phyloP scores from a whole-genome alignment of 352 stramenopile species.

The Phytophthora syringae region DNA sequence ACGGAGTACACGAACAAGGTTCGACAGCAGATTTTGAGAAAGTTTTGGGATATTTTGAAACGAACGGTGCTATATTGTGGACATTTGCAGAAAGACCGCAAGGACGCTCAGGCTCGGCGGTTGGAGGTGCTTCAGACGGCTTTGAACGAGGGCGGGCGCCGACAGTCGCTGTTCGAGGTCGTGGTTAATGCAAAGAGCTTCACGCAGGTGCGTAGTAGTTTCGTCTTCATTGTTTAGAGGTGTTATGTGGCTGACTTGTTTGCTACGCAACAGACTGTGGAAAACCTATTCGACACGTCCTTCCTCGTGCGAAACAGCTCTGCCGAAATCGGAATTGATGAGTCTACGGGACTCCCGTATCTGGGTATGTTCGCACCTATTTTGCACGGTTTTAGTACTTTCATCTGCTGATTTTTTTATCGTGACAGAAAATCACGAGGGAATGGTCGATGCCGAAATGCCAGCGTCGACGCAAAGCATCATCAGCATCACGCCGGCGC shows the following conservation, averaged over 20 bases:
- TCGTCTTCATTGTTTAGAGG: background rate
- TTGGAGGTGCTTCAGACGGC: slow-evolving; percentile 73
- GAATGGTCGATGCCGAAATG: slow-evolving; percentile 49
- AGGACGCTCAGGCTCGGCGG: slow-evolving; percentile 78
- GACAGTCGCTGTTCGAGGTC: slow-evolving; percentile 72
- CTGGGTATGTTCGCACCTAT: slow-evolving; percentile 53
- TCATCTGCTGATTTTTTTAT: slow-evolving; percentile 5
- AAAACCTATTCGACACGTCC: slow-evolving; percentile 87
- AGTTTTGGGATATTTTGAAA: background rate
- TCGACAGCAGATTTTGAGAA: background rate
- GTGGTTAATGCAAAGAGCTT: slow-evolving; percentile 79
- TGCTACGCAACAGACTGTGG: slow-evolving; percentile 60
- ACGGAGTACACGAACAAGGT: slow-evolving; percentile 86
- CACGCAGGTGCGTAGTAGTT: slow-evolving; percentile 53
- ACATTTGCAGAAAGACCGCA: slow-evolving; percentile 63
- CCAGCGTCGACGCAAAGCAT: slow-evolving; percentile 76
- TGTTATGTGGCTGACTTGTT: background rate
- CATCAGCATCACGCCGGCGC: slow-evolving; percentile 78
- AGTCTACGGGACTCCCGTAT: slow-evolving; percentile 59
- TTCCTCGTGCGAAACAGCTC: slow-evolving; percentile 81
- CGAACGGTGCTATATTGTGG: background rate
- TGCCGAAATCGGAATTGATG: slow-evolving; percentile 71
- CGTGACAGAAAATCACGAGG: slow-evolving; percentile 69
- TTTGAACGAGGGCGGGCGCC: slow-evolving; percentile 41
- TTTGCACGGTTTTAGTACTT: background rate